Evolutionary conservation across 2,329 filamentous ascomycete species (phyloP).

Genomic region (Colletotrichum tropicicola): DNA sequence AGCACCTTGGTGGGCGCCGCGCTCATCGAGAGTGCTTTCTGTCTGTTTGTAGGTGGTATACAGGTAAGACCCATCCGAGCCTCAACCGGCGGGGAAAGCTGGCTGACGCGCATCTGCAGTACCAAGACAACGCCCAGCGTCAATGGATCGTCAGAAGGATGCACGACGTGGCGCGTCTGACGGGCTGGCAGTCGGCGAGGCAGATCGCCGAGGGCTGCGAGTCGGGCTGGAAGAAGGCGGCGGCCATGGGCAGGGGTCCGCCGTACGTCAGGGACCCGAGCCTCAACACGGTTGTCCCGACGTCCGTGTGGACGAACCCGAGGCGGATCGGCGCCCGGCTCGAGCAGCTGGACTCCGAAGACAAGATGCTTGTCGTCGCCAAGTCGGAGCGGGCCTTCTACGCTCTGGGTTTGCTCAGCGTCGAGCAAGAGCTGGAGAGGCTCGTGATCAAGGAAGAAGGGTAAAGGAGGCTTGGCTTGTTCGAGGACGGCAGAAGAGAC

Average conservation of each 20-base stretch:
- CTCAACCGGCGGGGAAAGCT: neutral
- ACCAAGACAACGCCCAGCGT: slow-evolving; percentile 75
- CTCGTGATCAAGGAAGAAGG: slow-evolving; percentile 61
- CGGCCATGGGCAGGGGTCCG: slow-evolving; percentile 77
- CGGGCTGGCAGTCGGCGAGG: slow-evolving; percentile 86
- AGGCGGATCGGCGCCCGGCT: slow-evolving; percentile 62
- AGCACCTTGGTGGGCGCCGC: slow-evolving; percentile 83
- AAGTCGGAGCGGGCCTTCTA: slow-evolving; percentile 73
- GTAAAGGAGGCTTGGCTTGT: neutral
- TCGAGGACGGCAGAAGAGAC: neutral
- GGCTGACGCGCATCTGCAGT: slow-evolving; percentile 57
- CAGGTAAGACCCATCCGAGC: slow-evolving; percentile 57
- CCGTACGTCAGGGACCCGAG: slow-evolving; percentile 68
- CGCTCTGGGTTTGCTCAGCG: slow-evolving; percentile 79
- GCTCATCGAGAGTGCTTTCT: slow-evolving; percentile 83
- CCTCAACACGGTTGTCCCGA: slow-evolving; percentile 44
- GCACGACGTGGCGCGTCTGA: slow-evolving; percentile 78
- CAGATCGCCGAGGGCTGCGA: slow-evolving; percentile 88
- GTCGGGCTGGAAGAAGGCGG: slow-evolving; percentile 81
- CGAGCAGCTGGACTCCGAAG: slow-evolving; percentile 52
- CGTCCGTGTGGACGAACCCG: slow-evolving; percentile 57
- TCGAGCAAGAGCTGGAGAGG: slow-evolving; percentile 78
- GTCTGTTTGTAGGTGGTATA: slow-evolving; percentile 87
- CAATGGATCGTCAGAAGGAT: slow-evolving; percentile 80
- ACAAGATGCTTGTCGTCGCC: slow-evolving; percentile 64